Conservation (phyloP, 2,329 filamentous ascomycete species). For the Xylariaceae sp. region DNA sequence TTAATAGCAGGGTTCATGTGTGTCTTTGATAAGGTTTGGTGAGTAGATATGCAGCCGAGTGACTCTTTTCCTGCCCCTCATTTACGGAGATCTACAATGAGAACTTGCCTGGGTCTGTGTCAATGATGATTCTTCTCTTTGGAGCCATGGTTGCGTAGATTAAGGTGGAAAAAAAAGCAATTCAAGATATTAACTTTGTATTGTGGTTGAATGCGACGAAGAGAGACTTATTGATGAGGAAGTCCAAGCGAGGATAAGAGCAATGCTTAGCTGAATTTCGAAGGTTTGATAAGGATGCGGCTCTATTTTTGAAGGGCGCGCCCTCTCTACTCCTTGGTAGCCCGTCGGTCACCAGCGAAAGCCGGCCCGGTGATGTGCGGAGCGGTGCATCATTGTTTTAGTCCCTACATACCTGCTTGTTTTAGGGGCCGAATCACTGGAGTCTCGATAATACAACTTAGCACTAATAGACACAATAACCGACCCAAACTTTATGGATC, state of each 20-base stretch:
- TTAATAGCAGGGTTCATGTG: constrained; percentile 17
- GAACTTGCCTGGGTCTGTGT: constrained; percentile 81
- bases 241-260: not conserved
- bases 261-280: not conserved
- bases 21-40: not conserved
- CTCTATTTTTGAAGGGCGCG: constrained; percentile 19
- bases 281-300: constrained; percentile 8
- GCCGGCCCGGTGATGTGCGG: constrained; percentile 20
- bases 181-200: constrained; percentile 1
- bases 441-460: too few relatives aligned
- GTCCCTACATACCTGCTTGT: too few relatives aligned
- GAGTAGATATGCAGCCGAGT: not conserved
- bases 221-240: not conserved
- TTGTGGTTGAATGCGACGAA: not conserved
- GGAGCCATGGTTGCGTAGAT: constrained; percentile 59
- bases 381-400: constrained; percentile 5
- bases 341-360: constrained; percentile 37
- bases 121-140: constrained; percentile 84
- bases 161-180: not conserved
- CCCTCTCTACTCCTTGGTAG: constrained; percentile 13
- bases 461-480: too few relatives aligned
- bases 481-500: too few relatives aligned
- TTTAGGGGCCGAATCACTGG: too few relatives aligned
- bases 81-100: not conserved
- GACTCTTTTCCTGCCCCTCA: constrained; percentile 6